Base-by-base conservation (phyloP, 176 grass and related monocot genomes). In the Bromus sterilis region DNA sequence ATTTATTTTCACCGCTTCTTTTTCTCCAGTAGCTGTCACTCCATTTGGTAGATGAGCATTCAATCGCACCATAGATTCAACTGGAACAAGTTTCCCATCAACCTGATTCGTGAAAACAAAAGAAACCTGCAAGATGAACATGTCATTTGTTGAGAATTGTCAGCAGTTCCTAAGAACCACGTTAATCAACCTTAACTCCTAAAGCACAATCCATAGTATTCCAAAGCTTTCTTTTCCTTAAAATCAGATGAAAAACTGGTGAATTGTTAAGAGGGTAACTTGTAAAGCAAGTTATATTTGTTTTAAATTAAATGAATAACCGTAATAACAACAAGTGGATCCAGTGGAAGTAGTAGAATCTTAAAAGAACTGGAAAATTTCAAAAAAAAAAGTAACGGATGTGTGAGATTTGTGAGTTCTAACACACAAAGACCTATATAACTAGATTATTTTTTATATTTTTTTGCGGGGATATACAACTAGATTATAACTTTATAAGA, bases 91-190 rank as follows among this genome's bases (percentile, higher is more conserved):
- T 79, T 99, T 95, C 71, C 93, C 96, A 86, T 99, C 91, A 74
- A 99, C 80, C 82, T 99, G 96, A 91, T 99, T 95, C 32, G 91
- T 99, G 78, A 93, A 99, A 86, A 99, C 93, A 88, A 99, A 99
- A 74, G 92, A 91, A 65, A 99, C 86, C 96, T 95, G 86, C 81
- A 91, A 88, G 28, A 81, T 90, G 10, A 29, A 84, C 75, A 73
- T 76, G 56, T 41, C 48, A 63, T 80, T 73, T 76, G 21, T 87
- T 70, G 71, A 39, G 25, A 80, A 34, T 31, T 69, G 12, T 56
- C 24, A 34, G 15, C 18, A 41, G 71, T 73, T 75, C 55, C 25
- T 71, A 40, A 66, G 29, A 79, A 75, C 31, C 25, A 85, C 30
- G 25, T 75, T 83, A 86, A 51, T 28, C 33, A 61, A 71, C 55